Percentiles rank a stretch among this genome's conserved stretches.
Conservation (phyloP, 805 yeast genomes). For the Yamadazyma olivae region DNA sequence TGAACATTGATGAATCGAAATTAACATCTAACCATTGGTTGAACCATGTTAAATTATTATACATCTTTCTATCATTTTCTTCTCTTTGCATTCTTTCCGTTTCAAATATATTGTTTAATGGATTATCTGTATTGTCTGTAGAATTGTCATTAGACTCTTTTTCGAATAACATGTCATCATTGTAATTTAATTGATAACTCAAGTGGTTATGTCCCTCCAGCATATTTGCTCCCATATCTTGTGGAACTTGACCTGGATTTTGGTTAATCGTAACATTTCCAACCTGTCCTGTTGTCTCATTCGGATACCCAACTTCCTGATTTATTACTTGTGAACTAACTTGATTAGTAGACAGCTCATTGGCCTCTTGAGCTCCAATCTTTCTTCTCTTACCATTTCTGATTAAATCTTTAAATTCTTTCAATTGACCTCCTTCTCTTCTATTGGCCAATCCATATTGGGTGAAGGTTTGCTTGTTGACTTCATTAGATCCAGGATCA, state of each 20-base stretch:
- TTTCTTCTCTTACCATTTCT: constrained; percentile 11
- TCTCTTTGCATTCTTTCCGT: constrained; percentile 3
- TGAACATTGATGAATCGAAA: not conserved
- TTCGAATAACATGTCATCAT: not conserved
- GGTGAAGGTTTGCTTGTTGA: constrained; percentile 45
- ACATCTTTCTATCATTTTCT: constrained; percentile 25
- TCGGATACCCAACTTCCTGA: not conserved
- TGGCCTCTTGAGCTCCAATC: too few species aligned
- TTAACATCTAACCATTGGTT: constrained; percentile 45
- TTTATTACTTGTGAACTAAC: not conserved
- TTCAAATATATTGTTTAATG: not conserved
- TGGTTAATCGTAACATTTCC: not conserved
- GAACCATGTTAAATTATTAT: constrained; percentile 52
- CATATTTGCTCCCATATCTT: not conserved
- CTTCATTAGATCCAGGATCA: constrained; percentile 52
- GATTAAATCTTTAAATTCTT: constrained; percentile 8
- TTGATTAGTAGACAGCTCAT: not conserved
- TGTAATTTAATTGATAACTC: too few species aligned
- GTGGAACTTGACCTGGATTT: not conserved
- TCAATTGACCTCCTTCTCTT: constrained; percentile 1
- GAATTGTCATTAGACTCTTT: not conserved
- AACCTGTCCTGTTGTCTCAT: not conserved
- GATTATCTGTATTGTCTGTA: not conserved
- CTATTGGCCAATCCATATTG: constrained; percentile 39
- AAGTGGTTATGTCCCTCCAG: too few species aligned